A percentile compares a stretch with the other conserved stretches of the same genome.
Evolutionary conservation across 768 basidiomycete species (phyloP).

Genomic region (Auricularia auricula-judae): DNA sequence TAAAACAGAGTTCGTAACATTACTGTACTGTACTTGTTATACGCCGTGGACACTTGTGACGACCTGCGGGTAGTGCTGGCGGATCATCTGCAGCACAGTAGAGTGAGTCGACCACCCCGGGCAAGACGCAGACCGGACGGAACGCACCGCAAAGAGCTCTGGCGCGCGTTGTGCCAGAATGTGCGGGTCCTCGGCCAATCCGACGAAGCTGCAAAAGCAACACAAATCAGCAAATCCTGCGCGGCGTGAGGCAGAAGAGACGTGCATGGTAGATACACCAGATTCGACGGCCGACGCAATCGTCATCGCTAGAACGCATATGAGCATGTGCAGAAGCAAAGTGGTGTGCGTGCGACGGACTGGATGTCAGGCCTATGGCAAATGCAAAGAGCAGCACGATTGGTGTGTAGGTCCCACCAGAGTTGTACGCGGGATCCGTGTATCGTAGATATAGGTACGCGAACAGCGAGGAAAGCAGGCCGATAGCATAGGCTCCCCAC

Average conservation of each 20-base stretch:
- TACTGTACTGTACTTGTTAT: not conserved
- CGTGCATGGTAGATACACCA: constrained; percentile 78
- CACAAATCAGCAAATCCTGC: not conserved
- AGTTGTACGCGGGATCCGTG: constrained; percentile 66
- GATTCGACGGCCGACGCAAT: constrained; percentile 69
- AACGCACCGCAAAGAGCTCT: too few relatives aligned
- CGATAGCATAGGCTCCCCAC: constrained; percentile 72
- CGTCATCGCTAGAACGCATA: constrained; percentile 34
- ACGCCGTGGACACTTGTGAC: not conserved
- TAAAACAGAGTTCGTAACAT: too few relatives aligned
- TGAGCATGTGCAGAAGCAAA: constrained; percentile 15
- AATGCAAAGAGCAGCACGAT: constrained; percentile 71
- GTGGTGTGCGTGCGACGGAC: constrained; percentile 44
- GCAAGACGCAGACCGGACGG: too few relatives aligned
- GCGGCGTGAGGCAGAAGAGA: not conserved
- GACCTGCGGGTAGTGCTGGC: not conserved
- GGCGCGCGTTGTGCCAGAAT: constrained; percentile 39
- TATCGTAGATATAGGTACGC: constrained; percentile 72
- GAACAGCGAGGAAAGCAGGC: constrained; percentile 64
- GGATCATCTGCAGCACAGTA: not conserved
- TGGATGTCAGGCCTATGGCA: constrained; percentile 64
- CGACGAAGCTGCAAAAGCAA: constrained; percentile 51
- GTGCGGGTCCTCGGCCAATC: constrained; percentile 74
- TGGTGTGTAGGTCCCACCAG: constrained; percentile 63
- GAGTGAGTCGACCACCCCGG: too few relatives aligned